These are phyloP conservation scores for Tylopilus vinaceipallidus DNA, from an alignment of 768 basidiomycete species.

Conservation along the genomic window DNA sequence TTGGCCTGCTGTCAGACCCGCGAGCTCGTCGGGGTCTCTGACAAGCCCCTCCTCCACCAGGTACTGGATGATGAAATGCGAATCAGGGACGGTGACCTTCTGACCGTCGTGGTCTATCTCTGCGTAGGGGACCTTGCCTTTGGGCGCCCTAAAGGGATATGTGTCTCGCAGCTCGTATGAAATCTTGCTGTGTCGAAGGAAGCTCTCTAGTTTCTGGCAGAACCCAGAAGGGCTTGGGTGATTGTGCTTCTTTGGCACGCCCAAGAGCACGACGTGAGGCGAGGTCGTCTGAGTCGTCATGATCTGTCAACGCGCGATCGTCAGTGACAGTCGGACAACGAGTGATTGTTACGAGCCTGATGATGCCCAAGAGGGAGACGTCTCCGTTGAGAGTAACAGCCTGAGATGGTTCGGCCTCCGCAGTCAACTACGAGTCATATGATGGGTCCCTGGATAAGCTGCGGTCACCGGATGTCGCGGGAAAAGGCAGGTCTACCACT, in stretches of 20 bases:
- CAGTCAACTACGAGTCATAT: not conserved
- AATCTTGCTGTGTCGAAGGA: conserved; percentile 26
- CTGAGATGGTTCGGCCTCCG: not conserved
- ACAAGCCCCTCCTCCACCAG: conserved; percentile 25
- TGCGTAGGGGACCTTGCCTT: conserved; percentile 34
- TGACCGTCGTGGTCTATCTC: conserved; percentile 26
- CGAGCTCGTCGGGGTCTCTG: conserved; percentile 29
- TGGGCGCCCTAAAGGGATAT: conserved; percentile 27
- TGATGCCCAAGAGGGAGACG: too few relatives aligned
- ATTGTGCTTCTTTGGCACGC: conserved; percentile 20
- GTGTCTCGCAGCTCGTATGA: conserved; percentile 29
- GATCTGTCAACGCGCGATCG: not conserved
- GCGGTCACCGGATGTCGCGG: too few relatives aligned
- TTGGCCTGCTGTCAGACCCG: conserved; percentile 26
- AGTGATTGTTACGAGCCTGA: too few relatives aligned
- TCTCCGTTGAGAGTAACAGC: too few relatives aligned
- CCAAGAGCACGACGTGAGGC: conserved; percentile 27
- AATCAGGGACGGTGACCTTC: conserved; percentile 26
- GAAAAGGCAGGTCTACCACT: too few relatives aligned
- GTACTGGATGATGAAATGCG: conserved; percentile 34
- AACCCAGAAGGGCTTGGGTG: conserved; percentile 29
- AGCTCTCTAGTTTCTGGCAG: conserved; percentile 35
- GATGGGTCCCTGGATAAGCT: too few relatives aligned
- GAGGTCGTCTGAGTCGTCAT: conserved; percentile 14
- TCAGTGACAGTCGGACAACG: not conserved